Evolutionary conservation across 2,329 filamentous ascomycete genomes (phyloP).

Genomic region (Sporothrix inflata): DNA sequence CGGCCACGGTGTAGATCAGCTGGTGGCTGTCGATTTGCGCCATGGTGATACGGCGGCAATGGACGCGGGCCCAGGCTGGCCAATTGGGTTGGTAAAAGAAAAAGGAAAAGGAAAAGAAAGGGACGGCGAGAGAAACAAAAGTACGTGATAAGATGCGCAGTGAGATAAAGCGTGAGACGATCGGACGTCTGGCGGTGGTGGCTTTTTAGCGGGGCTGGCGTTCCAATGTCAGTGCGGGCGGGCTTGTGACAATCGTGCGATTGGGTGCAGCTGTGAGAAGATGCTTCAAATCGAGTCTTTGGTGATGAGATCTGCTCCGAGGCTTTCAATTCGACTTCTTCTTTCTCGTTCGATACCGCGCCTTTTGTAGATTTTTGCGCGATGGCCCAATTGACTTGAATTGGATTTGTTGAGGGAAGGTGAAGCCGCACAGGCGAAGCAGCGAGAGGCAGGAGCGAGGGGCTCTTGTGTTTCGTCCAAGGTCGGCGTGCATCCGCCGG

Average conservation of each 20-base stretch:
- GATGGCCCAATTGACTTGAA: neutral
- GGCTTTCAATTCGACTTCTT: neutral
- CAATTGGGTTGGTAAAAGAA: neutral
- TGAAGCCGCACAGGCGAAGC: neutral
- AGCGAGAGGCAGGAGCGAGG: neutral
- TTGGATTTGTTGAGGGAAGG: constrained; percentile 5
- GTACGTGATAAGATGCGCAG: neutral
- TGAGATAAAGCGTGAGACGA: neutral
- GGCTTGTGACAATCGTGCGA: neutral
- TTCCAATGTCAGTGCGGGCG: neutral
- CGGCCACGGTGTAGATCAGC: constrained; percentile 29
- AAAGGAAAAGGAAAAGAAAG: neutral
- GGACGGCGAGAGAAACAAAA: neutral
- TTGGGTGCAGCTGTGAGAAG: neutral
- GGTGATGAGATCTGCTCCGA: neutral
- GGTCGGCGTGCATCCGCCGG: neutral
- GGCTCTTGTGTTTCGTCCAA: constrained; percentile 10
- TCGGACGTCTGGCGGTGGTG: neutral
- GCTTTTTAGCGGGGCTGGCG: neutral
- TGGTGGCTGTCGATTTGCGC: constrained; percentile 17
- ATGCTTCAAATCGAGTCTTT: neutral
- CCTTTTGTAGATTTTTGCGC: neutral
- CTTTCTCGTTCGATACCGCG: neutral
- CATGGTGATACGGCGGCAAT: constrained; percentile 21
- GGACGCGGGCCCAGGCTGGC: neutral